A percentile compares a stretch with the other conserved stretches of the same genome.
phyloP scores from a whole-genome alignment of 805 yeast species.

The Kazachstania psychrophila region DNA sequence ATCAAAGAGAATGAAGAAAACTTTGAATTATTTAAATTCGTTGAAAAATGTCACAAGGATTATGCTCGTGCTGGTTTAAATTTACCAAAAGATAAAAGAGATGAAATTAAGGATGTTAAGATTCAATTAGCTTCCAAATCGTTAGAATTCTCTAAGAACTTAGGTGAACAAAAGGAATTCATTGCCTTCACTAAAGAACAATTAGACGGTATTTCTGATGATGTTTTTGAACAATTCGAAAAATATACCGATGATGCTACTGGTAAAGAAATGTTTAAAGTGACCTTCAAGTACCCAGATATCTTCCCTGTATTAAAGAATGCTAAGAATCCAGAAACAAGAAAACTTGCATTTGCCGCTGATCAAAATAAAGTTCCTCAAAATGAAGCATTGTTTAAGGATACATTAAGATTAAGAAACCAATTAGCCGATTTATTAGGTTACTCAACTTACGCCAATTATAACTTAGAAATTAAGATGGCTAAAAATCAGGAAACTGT shows the following conservation, averaged over 20 bases:
- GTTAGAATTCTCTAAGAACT: slow-evolving; percentile 51
- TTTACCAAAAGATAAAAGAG: slow-evolving; percentile 45
- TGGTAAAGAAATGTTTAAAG: slow-evolving; percentile 40
- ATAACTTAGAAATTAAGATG: slow-evolving; percentile 68
- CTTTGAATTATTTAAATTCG: slow-evolving; percentile 47
- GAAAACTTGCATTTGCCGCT: slow-evolving; percentile 56
- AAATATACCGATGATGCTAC: slow-evolving; percentile 31
- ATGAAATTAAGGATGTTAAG: slow-evolving; percentile 47
- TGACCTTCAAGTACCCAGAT: slow-evolving; percentile 79
- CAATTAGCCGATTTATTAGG: slow-evolving; percentile 57
- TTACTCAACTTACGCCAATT: slow-evolving; percentile 59
- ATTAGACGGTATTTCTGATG: slow-evolving; percentile 65
- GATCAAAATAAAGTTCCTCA: slow-evolving; percentile 59
- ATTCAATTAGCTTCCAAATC: slow-evolving; percentile 50
- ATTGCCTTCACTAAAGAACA: slow-evolving; percentile 53
- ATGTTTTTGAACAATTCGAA: slow-evolving; percentile 50
- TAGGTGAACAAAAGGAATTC: slow-evolving; percentile 61
- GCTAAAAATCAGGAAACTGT: slow-evolving; percentile 62
- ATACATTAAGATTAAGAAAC: slow-evolving; percentile 54
- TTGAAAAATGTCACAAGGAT: slow-evolving; percentile 47
- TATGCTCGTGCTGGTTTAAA: slow-evolving; percentile 65
- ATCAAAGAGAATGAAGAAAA: slow-evolving; percentile 20
- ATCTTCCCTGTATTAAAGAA: slow-evolving; percentile 66
- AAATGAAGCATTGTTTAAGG: slow-evolving; percentile 51
- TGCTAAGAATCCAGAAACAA: slow-evolving; percentile 53